These are phyloP conservation scores for Stylosanthes scabra DNA, from an alignment of 331 rosid genomes.

Conservation along the genomic window DNA sequence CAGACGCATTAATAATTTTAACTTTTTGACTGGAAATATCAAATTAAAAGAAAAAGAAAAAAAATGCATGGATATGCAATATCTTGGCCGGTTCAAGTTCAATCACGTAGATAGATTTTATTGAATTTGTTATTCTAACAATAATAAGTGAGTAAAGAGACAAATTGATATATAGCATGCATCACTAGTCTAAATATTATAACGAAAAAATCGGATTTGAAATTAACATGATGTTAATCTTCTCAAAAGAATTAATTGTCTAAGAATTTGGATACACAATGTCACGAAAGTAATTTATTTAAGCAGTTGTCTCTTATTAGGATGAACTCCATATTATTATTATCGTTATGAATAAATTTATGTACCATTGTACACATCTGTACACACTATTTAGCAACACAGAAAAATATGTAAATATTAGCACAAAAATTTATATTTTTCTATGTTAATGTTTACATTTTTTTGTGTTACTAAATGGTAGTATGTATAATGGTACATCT, in stretches of 20 bases:
- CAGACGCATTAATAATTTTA: slow-evolving; percentile 42
- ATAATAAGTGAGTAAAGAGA: slow-evolving; percentile 6
- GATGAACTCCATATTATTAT: slow-evolving; percentile 19
- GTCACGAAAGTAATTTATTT: slow-evolving; percentile 7
- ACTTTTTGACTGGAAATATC: slow-evolving; percentile 38
- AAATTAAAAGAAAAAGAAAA: neutral
- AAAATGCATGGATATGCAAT: slow-evolving; percentile 24
- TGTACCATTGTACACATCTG: no score
- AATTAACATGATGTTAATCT: slow-evolving; percentile 38
- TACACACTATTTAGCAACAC: no score
- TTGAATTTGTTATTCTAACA: slow-evolving; percentile 31
- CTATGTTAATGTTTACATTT: no score
- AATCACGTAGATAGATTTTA: slow-evolving; percentile 32
- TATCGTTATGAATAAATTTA: no score
- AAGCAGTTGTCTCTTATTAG: slow-evolving; percentile 23
- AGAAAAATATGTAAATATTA: no score
- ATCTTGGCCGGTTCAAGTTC: slow-evolving; percentile 50
- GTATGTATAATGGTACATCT: no score
- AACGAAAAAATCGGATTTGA: slow-evolving; percentile 7
- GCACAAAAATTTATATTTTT: no score
- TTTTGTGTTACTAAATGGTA: no score
- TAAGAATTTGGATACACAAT: slow-evolving; percentile 29
- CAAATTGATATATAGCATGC: neutral
- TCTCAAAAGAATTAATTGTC: slow-evolving; percentile 33
- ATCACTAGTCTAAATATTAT: neutral